Evolutionary conservation across 139 green algal species (phyloP), one percentile per base, ranked within the genome.

Genomic region (Astrephomene gubernaculifera): DNA sequence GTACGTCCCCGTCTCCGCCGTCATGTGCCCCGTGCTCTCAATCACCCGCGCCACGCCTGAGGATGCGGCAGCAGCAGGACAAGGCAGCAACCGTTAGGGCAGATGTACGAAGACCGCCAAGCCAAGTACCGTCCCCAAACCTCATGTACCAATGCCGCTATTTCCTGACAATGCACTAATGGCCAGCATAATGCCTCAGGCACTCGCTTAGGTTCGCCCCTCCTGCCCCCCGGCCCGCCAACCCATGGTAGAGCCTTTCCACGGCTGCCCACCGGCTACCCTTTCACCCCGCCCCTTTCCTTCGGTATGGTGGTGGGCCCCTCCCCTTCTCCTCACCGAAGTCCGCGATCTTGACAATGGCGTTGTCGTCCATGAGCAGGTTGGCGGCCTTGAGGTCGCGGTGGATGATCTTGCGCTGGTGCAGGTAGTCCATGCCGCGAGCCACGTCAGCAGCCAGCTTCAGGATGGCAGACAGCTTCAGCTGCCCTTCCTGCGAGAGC

Each of bases 381-480:
- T 99, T 99, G 64, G 97, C 97, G 8, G 96, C 95, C 41, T 90
- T 92, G 27, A 92, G 75, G 82, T 92, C 88, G 0, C 96, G 82
- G 90, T 99, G 97, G 67, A 99, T 97, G 88, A 99, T 99, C 29
- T 98, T 98, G 39, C 95, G 94, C 91, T 98, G 96, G 90, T 99
- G 97, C 85, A 99, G 90, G 93, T 99, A 99, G 90, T 99, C 97
- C 97, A 99, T 99, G 44, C 97, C 97, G 19, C 94, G 87, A n/a
- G 91, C 94, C 49, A 99, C 95, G 81, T 99, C 97, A 57, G 94
- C 70, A 33, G 86, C 93, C 53, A 98, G 88, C 83, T 97, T 97
- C 1, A 99, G 78, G 17, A 98, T 81, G 54, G 93, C 83, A 8
- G 82, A 68, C 29, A 98, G 76, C 33, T 90, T 90, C 68, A 98